Base-by-base conservation (phyloP, 257 asterid species). In the Fraxinus anomala region DNA sequence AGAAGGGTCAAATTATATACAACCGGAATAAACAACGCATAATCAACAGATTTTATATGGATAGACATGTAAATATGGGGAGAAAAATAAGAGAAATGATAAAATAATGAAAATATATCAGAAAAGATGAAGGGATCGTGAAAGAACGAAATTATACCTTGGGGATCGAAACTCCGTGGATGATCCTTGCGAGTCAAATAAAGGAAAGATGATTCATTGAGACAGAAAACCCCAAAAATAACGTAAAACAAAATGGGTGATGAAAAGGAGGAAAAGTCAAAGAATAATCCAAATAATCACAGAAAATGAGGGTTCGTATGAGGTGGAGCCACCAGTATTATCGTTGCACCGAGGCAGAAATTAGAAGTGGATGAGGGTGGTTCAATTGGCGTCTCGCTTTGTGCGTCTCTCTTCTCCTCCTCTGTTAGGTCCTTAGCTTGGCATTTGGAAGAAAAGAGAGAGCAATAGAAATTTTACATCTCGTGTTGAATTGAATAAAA, bases 121-220 rank as follows among this genome's bases (percentile, higher is more conserved):
- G 5, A 40, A 65, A 70, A 21, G 68, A 31, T 6, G 36, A 21
- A 51, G n/a, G 28, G 36, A 71, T n/a, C 49, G 65, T 54, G 67
- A 24, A 67, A 44, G 23, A 37, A 61, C 0, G 51, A 47, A 33
- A 37, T 17, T 19, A 59, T 74, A 90, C 92, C 91, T 81, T 65
- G 75, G 83, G 68, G 91, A 81, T 84, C 73, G 95, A 81, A 90
- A 84, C 85, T 87, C 95, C 91, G 92, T 88, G 75, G 92, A 85
- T 78, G 84, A 81, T 70, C 74, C 81, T 61, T 31, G 68, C 39
- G 74, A 74, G 40, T 80, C 79, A 80, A 70, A 40, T 40, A 5
- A 76, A 71, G 9, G 68, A 73, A 23, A 23, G 66, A 1, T 33
- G 39, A 77, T 54, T 77, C 77, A 72, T 80, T 33, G 47, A 70